A percentile compares a stretch with the other conserved stretches of the same genome.
Conservation (phyloP, 2,329 filamentous ascomycete species). For the Arthrobotrys megalospora region DNA sequence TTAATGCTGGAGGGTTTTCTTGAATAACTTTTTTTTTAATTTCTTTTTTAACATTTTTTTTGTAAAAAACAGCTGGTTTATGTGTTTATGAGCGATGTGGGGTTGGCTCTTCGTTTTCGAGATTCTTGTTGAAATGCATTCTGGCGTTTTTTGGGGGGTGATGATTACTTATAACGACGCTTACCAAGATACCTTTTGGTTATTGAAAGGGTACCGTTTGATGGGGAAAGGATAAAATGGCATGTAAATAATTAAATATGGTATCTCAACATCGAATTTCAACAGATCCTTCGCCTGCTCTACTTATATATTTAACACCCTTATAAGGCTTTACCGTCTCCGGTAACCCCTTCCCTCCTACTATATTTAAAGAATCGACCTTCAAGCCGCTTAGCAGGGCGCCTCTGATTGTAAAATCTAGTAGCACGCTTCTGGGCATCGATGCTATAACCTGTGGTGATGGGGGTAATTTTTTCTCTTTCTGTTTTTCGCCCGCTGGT, state of each 20-base stretch:
- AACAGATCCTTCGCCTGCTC: conserved; percentile 65
- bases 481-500: conserved; percentile 66
- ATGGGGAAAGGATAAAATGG: conserved; percentile 5
- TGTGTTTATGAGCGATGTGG: not conserved
- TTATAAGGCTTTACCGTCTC: conserved; percentile 95
- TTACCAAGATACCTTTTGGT: not conserved
- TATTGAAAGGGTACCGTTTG: not conserved
- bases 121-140: conserved; percentile 6
- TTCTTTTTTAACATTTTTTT: not conserved
- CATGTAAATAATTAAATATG: conserved; percentile 27
- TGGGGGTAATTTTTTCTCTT: conserved; percentile 63
- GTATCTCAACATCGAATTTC: conserved; percentile 69
- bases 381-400: conserved; percentile 79
- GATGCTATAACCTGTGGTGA: conserved; percentile 79
- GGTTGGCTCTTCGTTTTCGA: not conserved
- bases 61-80: not conserved
- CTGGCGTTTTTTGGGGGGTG: conserved; percentile 30
- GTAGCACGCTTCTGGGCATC: conserved; percentile 83
- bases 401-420: conserved; percentile 80
- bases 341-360: conserved; percentile 85
- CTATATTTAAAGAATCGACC: conserved; percentile 78
- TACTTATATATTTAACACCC: conserved; percentile 94
- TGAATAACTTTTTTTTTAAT: not conserved
- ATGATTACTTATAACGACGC: not conserved
- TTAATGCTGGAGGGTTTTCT: conserved; percentile 57